These are phyloP conservation scores for Calonectria crousiana DNA, from an alignment of 2,329 filamentous ascomycete genomes.

Conservation along the genomic window DNA sequence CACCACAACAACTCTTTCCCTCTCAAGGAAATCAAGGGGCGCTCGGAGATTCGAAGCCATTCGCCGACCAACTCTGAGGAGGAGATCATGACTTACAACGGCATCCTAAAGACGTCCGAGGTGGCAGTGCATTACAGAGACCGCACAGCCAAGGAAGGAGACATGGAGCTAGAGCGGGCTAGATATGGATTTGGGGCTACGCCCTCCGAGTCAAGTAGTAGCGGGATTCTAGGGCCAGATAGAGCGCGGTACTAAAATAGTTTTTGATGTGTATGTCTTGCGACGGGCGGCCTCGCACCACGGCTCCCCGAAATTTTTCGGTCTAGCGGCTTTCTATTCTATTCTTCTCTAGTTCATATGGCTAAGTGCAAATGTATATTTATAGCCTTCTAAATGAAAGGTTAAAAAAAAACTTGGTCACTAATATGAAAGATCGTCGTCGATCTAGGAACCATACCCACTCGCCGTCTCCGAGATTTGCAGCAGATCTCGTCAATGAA, in stretches of 20 bases:
- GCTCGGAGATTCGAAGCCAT: slow-evolving; percentile 48
- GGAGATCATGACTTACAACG: slow-evolving; percentile 55
- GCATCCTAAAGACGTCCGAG: slow-evolving; percentile 51
- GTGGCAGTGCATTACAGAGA: slow-evolving; percentile 30
- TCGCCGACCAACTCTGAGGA: slow-evolving; percentile 52
- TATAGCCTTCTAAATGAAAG: neutral
- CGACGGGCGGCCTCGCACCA: neutral
- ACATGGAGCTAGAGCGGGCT: neutral
- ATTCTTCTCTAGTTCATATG: neutral
- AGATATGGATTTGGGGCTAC: slow-evolving; percentile 7
- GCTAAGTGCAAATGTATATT: neutral
- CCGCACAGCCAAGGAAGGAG: slow-evolving; percentile 1
- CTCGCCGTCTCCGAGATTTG: neutral
- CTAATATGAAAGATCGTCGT: neutral
- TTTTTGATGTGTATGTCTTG: neutral
- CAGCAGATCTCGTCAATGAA: neutral
- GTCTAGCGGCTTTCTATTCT: neutral
- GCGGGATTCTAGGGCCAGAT: slow-evolving; percentile 15
- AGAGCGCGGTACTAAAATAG: slow-evolving; percentile 6
- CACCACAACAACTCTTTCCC: slow-evolving; percentile 32
- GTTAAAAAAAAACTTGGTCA: neutral
- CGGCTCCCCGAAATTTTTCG: neutral
- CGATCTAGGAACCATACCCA: neutral
- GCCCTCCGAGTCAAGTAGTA: slow-evolving; percentile 20
- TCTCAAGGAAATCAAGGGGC: slow-evolving; percentile 45